Base-by-base conservation (phyloP, 345 rosid genomes). In the Corchorus capsularis region DNA sequence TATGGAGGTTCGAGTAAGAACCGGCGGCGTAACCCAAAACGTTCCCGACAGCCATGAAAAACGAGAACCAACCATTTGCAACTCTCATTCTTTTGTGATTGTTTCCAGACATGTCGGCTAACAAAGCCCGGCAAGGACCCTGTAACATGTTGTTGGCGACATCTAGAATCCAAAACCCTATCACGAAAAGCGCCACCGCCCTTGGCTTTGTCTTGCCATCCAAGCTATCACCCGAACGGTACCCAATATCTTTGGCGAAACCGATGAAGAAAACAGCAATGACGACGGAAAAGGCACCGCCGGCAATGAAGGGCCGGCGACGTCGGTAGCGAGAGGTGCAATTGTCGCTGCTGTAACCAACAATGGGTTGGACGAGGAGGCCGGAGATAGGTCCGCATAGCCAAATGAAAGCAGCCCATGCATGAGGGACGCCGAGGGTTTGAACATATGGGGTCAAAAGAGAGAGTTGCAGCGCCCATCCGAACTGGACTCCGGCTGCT, bases 331-430 rank as follows among this genome's bases (percentile, higher is more conserved):
- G 87, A 47, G 90, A 84, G 75, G 89, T 89, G 81, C 93, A 87
- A 32, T 85, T 88, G 83, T 95, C 99, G 54, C 98, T 93, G 76
- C 85, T 80, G 84, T 86, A 93, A 17, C 99, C 99, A 0, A 90
- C 98, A 50, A 89, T 75, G 10, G 99, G 99, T 78, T 95, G 99
- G 27, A 95, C 97, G 3, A 95, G 79, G 77, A 95, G 81, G 15
- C 99, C 98, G 47, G 98, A 93, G 77, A 94, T 52, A 68, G 98
- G 98, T 0, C 98, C 98, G 43, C 97, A 93, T 46, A 95, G 92
- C 99, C 98, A 95, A 45, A 95, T 90, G 83, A 88, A 81, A 34
- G 99, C 82, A 8, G 98, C 92, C 97, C 97, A 91, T 34, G 81
- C 84, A 85, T 95, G 99, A 10, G 96, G 92, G 61, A 95, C 86